Conservation (phyloP, 2,329 filamentous ascomycete genomes). For the Colletotrichum limetticola region DNA sequence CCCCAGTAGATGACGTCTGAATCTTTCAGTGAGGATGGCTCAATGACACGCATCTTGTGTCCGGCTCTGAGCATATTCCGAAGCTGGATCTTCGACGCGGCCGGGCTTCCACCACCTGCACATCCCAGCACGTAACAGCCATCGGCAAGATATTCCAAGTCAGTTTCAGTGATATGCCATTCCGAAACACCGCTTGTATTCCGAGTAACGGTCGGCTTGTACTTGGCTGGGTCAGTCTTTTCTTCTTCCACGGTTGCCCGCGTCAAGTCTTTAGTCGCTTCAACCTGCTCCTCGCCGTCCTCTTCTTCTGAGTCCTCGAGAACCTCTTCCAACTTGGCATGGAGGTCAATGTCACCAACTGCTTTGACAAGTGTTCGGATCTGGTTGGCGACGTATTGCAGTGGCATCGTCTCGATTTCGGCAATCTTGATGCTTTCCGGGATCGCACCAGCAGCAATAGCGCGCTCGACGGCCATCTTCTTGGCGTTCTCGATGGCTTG, state of each 20-base stretch:
- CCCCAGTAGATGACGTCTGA: slow-evolving; percentile 56
- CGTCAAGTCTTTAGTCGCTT: slow-evolving; percentile 46
- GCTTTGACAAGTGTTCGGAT: slow-evolving; percentile 49
- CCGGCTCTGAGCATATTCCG: slow-evolving; percentile 53
- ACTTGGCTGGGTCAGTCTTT: slow-evolving; percentile 48
- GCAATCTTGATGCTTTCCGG: slow-evolving; percentile 48
- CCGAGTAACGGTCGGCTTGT: slow-evolving; percentile 10
- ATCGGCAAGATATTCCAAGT: slow-evolving; percentile 56
- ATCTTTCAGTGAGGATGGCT: slow-evolving; percentile 53
- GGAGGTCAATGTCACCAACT: slow-evolving; percentile 53
- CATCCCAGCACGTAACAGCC: slow-evolving; percentile 60
- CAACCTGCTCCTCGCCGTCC: slow-evolving; percentile 53
- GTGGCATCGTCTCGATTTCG: slow-evolving; percentile 53
- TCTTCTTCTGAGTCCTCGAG: slow-evolving; percentile 54
- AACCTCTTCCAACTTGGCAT: slow-evolving; percentile 45
- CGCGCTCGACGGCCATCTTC: slow-evolving; percentile 35
- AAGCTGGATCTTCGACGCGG: slow-evolving; percentile 48
- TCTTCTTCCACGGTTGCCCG: slow-evolving; percentile 55
- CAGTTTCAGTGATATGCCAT: slow-evolving; percentile 57
- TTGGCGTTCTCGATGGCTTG: slow-evolving; percentile 39
- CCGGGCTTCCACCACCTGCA: slow-evolving; percentile 53
- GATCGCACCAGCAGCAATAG: slow-evolving; percentile 33
- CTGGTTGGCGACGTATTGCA: slow-evolving; percentile 47
- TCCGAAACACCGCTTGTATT: slow-evolving; percentile 37
- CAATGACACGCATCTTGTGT: slow-evolving; percentile 49